phyloP scores from a whole-genome alignment of 768 basidiomycete species.

The Agaricus sinodeliciosus region DNA sequence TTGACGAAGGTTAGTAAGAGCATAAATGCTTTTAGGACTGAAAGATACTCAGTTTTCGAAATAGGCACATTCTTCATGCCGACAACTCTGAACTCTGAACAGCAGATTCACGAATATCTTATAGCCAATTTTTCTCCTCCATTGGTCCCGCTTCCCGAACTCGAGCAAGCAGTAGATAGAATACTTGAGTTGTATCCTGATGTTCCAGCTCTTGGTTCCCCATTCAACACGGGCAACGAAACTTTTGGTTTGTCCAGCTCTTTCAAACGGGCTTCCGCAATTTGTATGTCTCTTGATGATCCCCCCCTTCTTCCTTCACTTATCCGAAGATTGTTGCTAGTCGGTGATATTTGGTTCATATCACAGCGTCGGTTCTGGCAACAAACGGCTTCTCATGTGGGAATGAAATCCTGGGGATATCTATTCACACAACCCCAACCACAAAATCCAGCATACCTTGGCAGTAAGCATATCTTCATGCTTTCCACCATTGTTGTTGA shows the following conservation, averaged over 20 bases:
- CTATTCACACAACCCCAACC: constrained; percentile 35
- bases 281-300: constrained; percentile 18
- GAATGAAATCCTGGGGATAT: constrained; percentile 34
- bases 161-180: constrained; percentile 17
- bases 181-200: constrained; percentile 35
- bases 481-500: neutral
- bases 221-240: constrained; percentile 38
- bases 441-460: constrained; percentile 15
- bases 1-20: constrained; percentile 38
- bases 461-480: constrained; percentile 19
- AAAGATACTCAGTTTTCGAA: too few species aligned
- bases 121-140: constrained; percentile 23
- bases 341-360: constrained; percentile 32
- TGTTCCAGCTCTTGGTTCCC: constrained; percentile 34
- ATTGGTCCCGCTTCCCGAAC: constrained; percentile 16
- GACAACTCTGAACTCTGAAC: constrained; percentile 17
- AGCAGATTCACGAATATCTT: constrained; percentile 19
- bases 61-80: constrained; percentile 31
- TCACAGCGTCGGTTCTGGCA: constrained; percentile 32
- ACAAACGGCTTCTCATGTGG: constrained; percentile 28
- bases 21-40: too few species aligned
- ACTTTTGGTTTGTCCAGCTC: constrained; percentile 33
- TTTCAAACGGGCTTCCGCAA: constrained; percentile 25
- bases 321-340: constrained; percentile 9
- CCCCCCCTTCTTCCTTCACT: neutral